A percentile compares a stretch with the other conserved stretches of the same genome.
Evolutionary conservation across 2,329 filamentous ascomycete genomes (phyloP).

Genomic region (Xylariomycetidae sp.): DNA sequence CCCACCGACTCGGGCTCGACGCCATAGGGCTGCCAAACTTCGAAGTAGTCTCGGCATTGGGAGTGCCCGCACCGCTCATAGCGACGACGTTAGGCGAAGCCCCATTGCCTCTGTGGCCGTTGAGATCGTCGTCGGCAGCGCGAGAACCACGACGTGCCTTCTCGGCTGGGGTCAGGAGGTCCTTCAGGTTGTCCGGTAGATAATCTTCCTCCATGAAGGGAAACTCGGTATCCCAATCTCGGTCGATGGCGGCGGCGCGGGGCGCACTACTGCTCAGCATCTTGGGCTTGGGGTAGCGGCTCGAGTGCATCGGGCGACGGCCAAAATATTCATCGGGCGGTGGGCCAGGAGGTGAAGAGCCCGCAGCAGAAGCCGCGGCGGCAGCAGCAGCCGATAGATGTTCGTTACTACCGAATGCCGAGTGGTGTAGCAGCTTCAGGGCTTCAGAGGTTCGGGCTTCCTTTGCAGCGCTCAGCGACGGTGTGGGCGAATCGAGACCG

Average conservation of each 20-base stretch:
- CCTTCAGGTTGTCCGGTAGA: slow-evolving; percentile 67
- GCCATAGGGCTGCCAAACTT: slow-evolving; percentile 60
- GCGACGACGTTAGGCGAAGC: slow-evolving; percentile 28
- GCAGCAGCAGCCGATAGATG: slow-evolving; percentile 51
- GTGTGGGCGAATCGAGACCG: slow-evolving; percentile 78
- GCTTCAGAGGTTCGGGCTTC: slow-evolving; percentile 59
- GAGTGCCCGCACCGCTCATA: slow-evolving; percentile 33
- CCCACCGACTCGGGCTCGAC: slow-evolving; percentile 58
- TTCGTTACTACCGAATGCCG: slow-evolving; percentile 62
- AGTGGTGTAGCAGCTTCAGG: slow-evolving; percentile 61
- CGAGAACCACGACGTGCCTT: slow-evolving; percentile 61
- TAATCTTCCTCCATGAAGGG: slow-evolving; percentile 81
- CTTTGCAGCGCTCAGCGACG: slow-evolving; percentile 62
- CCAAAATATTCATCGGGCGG: slow-evolving; percentile 58
- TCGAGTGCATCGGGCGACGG: slow-evolving; percentile 66
- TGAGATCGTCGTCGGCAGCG: slow-evolving; percentile 47
- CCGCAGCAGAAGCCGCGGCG: too few relatives aligned
- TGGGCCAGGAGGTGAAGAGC: slow-evolving; percentile 27
- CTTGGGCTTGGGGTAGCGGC: slow-evolving; percentile 63
- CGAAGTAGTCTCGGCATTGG: slow-evolving; percentile 39
- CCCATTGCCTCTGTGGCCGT: slow-evolving; percentile 30
- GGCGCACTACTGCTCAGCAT: slow-evolving; percentile 65
- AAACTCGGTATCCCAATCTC: slow-evolving; percentile 64
- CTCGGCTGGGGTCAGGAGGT: slow-evolving; percentile 62
- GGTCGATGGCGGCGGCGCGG: slow-evolving; percentile 57